A percentile compares a stretch with the other conserved stretches of the same genome.
phyloP scores from a whole-genome alignment of 2,329 filamentous ascomycete genomes.

The Colletotrichum noveboracense region DNA sequence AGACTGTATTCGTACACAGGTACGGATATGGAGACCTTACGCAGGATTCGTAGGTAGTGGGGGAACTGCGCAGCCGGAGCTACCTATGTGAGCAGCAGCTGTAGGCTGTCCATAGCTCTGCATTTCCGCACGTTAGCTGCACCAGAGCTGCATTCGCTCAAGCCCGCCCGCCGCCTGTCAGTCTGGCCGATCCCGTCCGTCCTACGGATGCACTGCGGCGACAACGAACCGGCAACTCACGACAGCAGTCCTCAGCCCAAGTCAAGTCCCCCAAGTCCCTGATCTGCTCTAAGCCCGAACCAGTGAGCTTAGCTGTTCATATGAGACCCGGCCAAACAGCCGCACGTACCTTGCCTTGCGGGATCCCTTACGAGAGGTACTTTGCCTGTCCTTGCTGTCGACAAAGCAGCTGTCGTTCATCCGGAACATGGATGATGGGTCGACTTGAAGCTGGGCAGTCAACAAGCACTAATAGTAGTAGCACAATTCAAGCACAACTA shows the following conservation, averaged over 20 bases:
- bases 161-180: conserved; percentile 13
- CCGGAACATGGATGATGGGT: background rate
- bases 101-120: background rate
- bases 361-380: background rate
- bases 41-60: background rate
- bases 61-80: background rate
- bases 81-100: background rate
- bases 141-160: conserved; percentile 2
- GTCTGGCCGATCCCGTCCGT: conserved; percentile 10
- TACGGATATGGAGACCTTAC: background rate
- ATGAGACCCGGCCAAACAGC: background rate
- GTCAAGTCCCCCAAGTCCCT: background rate
- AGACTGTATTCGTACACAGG: background rate
- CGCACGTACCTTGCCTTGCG: background rate
- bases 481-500: background rate
- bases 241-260: background rate
- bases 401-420: background rate
- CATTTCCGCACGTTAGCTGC: background rate
- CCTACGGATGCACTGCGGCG: background rate
- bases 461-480: background rate
- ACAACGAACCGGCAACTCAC: background rate
- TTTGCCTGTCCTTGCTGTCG: background rate
- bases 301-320: background rate
- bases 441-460: background rate
- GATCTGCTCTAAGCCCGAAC: background rate